Evolutionary conservation across 306 rosid species (phyloP).

Genomic region (Senna tora): DNA sequence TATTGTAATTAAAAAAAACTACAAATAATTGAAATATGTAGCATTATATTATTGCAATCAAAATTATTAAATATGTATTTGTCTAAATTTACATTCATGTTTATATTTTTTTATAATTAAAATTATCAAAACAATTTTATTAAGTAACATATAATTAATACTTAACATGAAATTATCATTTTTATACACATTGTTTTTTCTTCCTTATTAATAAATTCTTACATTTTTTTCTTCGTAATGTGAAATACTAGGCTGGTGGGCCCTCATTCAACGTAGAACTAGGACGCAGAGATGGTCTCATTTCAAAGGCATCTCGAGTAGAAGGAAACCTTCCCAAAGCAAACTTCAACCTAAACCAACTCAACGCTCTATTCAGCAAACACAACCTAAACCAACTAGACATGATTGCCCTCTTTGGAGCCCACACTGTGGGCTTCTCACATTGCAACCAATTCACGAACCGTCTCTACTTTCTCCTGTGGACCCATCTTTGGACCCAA

Average conservation of each 20-base stretch:
- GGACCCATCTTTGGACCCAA: constrained; percentile 66
- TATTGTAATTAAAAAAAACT: no score
- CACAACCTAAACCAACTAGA: constrained; percentile 59
- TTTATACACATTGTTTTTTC: no score
- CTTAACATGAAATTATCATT: no score
- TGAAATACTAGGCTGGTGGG: constrained; percentile 62
- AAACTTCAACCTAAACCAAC: constrained; percentile 51
- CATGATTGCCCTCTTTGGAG: constrained; percentile 86
- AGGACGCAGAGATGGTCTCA: constrained; percentile 76
- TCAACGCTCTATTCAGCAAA: constrained; percentile 51
- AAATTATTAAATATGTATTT: no score
- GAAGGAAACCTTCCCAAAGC: constrained; percentile 65
- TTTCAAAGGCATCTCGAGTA: constrained; percentile 61
- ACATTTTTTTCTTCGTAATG: no score
- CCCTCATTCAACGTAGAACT: constrained; percentile 71
- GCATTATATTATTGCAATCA: no score
- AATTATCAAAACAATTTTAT: no score
- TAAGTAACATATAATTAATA: no score
- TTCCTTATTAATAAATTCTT: no score
- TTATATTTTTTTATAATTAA: no score
- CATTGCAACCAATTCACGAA: constrained; percentile 61
- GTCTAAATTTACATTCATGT: no score
- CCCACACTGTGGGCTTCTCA: constrained; percentile 76
- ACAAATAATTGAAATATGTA: no score
- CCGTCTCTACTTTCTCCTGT: constrained; percentile 53